Evolutionary conservation across 306 rosid genomes (phyloP), one percentile per base, ranked within the genome.

Genomic region (Quercus rubra): DNA sequence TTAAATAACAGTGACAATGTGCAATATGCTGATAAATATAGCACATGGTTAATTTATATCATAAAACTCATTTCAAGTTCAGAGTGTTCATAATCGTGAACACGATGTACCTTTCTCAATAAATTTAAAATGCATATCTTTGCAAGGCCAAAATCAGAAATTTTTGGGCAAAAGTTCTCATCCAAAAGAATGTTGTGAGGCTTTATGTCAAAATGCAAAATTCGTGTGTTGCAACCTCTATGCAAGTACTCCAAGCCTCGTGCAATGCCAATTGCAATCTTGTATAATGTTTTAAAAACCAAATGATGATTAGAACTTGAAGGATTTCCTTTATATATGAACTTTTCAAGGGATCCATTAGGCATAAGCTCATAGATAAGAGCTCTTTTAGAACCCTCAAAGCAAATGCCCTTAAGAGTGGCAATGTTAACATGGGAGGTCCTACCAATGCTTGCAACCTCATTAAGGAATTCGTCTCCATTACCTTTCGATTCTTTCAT

Each of bases 171-270:
- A 18, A 55, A 55, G 20, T 55, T 55, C 59, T 55, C 3, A 5
- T 55, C 23, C 59, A 55, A 55, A 55, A 55, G 59, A 55, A 11
- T 46, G 15, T 75, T 75, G 6, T 61, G 78, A 73, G 75, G 81
- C 43, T 78, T 78, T n/a, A 78, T 78, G 18, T 78, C 81, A 6
- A 78, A 78, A 38, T 78, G 81, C 38, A 78, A 20, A 27, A 78
- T 78, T 2, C 10, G 10, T 1, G 59, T 55, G 59, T 55, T 55
- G 9, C 59, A 55, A 18, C 59, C 59, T 55, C 20, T 55, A 12
- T 55, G 59, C 20, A 18, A 55, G 20, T 55, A 55, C 20, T 55
- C 59, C 3, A 33, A 64, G 35, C 75, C 81, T 43, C 14, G 5
- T n/a, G 81, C 81, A 68, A 78, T 69, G 35, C 21, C 59, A 55